Conservation (phyloP, 2,329 filamentous ascomycete species). For the Basipetospora chlamydospora region DNA sequence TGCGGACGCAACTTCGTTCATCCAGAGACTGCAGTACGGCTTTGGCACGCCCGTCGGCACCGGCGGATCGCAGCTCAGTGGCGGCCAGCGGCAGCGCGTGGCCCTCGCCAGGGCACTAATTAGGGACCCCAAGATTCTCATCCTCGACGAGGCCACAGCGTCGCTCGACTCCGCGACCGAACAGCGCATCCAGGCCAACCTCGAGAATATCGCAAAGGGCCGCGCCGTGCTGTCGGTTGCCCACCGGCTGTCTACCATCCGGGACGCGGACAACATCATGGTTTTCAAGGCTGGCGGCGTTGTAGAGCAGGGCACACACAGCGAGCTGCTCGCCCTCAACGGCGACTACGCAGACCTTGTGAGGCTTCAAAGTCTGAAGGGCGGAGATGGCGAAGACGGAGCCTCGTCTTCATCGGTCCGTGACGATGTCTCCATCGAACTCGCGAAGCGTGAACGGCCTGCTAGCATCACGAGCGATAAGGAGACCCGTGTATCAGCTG, state of each 20-base stretch:
- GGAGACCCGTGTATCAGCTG: no score
- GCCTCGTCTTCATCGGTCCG: conserved; percentile 5
- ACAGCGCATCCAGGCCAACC: conserved; percentile 33
- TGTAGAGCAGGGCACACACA: conserved; percentile 49
- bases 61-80: conserved; percentile 38
- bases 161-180: conserved; percentile 46
- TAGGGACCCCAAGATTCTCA: conserved; percentile 38
- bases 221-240: conserved; percentile 55
- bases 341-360: conserved; percentile 39
- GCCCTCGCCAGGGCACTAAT: conserved; percentile 44
- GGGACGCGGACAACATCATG: conserved; percentile 51
- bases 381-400: conserved; percentile 15
- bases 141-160: conserved; percentile 48
- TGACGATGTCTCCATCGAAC: conserved; percentile 3
- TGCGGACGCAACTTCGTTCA: conserved; percentile 45
- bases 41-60: conserved; percentile 38
- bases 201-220: conserved; percentile 30
- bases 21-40: conserved; percentile 36
- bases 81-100: conserved; percentile 46
- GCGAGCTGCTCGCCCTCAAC: conserved; percentile 37
- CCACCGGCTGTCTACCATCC: conserved; percentile 45
- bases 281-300: conserved; percentile 47
- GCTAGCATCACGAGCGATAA: no score
- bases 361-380: conserved; percentile 22
- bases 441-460: conserved; percentile 16